Evolutionary conservation across 2,329 filamentous ascomycete species (phyloP).

Genomic region (Orbilia quercus): DNA sequence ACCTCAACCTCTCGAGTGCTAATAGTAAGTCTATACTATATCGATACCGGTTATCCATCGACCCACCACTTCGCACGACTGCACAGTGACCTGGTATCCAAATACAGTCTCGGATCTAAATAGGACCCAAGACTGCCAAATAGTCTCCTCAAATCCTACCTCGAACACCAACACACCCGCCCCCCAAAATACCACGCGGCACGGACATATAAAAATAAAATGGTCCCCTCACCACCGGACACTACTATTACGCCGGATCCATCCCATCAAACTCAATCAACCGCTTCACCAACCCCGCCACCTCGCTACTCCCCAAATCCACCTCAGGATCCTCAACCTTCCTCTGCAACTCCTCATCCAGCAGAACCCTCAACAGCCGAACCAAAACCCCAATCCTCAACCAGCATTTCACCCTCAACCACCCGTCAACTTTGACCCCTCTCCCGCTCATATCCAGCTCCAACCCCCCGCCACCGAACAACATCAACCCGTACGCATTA

Average conservation of each 20-base stretch:
- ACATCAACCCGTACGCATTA: conserved; percentile 85
- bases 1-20: no score
- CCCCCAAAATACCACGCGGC: conserved; percentile 44
- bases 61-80: no score
- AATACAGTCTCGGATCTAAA: no score
- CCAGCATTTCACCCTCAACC: conserved; percentile 88
- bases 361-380: conserved; percentile 81
- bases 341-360: conserved; percentile 83
- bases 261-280: conserved; percentile 90
- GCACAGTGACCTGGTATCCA: no score
- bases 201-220: conserved; percentile 9
- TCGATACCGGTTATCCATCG: no score
- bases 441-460: conserved; percentile 86
- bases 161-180: background rate
- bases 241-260: conserved; percentile 69
- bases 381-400: conserved; percentile 92
- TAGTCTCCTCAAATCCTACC: background rate
- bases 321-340: conserved; percentile 80
- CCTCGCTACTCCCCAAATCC: conserved; percentile 71
- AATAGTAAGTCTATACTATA: no score
- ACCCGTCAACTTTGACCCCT: conserved; percentile 89
- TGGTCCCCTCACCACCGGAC: no score
- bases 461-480: conserved; percentile 89
- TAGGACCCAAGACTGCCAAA: background rate
- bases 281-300: conserved; percentile 80